Conservation (phyloP, 257 asterid species). For the Fraxinus anomala region DNA sequence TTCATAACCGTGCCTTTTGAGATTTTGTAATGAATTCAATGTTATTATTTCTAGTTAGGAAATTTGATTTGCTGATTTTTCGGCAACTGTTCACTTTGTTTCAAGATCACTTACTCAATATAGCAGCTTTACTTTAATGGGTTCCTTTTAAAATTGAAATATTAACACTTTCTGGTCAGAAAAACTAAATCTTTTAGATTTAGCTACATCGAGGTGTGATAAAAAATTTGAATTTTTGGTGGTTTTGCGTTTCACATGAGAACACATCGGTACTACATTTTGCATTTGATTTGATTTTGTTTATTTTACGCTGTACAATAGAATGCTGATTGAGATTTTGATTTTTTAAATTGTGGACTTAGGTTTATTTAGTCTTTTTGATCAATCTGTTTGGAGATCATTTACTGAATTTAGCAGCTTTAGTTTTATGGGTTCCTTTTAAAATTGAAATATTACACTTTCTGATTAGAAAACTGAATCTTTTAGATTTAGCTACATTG, state of each 20-base stretch:
- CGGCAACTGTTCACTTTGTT: not conserved
- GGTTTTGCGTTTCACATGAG: conserved; percentile 7
- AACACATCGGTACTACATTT: conserved; percentile 9
- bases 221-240: not conserved
- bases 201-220: not conserved
- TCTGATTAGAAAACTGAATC: not conserved
- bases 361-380: conserved; percentile 2
- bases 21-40: conserved; percentile 21
- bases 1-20: conserved; percentile 13
- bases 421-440: conserved; percentile 27
- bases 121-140: conserved; percentile 24
- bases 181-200: not conserved
- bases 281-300: conserved; percentile 14
- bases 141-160: conserved; percentile 18
- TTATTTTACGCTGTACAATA: conserved; percentile 20
- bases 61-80: conserved; percentile 1
- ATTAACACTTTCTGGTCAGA: not conserved
- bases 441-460: conserved; percentile 7
- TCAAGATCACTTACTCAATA: conserved; percentile 14
- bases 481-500: not conserved
- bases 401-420: conserved; percentile 21
- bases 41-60: conserved; percentile 19
- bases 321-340: conserved; percentile 13
- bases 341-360: conserved; percentile 4
- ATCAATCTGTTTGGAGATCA: not conserved